These are phyloP conservation scores for Lentinula raphanica DNA, from an alignment of 768 basidiomycete species.

Conservation along the genomic window DNA sequence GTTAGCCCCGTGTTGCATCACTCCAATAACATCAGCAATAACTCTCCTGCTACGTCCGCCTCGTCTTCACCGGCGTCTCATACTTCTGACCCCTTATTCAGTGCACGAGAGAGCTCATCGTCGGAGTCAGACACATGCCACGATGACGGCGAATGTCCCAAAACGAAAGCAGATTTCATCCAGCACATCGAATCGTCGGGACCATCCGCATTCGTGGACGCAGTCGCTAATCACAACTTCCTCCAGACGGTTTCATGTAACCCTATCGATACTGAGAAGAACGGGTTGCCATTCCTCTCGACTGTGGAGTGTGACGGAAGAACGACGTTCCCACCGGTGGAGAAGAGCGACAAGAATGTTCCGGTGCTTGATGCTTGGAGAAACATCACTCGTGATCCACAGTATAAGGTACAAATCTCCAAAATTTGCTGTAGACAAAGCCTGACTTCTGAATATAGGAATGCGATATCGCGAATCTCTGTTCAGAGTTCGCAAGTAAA, in stretches of 20 bases:
- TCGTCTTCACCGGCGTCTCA: slow-evolving; percentile 37
- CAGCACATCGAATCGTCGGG: slow-evolving; percentile 49
- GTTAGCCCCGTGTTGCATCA: slow-evolving; percentile 57
- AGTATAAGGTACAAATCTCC: slow-evolving; percentile 63
- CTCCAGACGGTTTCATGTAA: slow-evolving; percentile 18
- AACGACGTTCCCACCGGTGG: slow-evolving; percentile 62
- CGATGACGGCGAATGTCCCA: slow-evolving; percentile 38
- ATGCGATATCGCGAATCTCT: slow-evolving; percentile 73
- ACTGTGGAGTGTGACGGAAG: slow-evolving; percentile 58
- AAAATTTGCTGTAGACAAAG: slow-evolving; percentile 1
- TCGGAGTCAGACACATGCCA: slow-evolving; percentile 24
- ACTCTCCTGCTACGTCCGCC: slow-evolving; percentile 17
- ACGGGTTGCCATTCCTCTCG: slow-evolving; percentile 39
- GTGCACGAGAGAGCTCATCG: slow-evolving; percentile 16
- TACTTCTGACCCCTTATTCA: slow-evolving; percentile 22
- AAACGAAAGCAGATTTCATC: slow-evolving; percentile 48
- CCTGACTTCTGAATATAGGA: slow-evolving; percentile 39
- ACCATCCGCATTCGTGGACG: slow-evolving; percentile 52
- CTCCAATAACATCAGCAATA: slow-evolving; percentile 18
- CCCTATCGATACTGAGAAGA: slow-evolving; percentile 27
- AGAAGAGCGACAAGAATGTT: slow-evolving; percentile 66
- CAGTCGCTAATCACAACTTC: slow-evolving; percentile 18
- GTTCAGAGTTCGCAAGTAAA: slow-evolving; percentile 74
- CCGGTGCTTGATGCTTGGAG: slow-evolving; percentile 79
- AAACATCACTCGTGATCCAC: slow-evolving; percentile 66